Conservation (phyloP, 1,139 yeast species). For the Yamadazyma dendronema region DNA sequence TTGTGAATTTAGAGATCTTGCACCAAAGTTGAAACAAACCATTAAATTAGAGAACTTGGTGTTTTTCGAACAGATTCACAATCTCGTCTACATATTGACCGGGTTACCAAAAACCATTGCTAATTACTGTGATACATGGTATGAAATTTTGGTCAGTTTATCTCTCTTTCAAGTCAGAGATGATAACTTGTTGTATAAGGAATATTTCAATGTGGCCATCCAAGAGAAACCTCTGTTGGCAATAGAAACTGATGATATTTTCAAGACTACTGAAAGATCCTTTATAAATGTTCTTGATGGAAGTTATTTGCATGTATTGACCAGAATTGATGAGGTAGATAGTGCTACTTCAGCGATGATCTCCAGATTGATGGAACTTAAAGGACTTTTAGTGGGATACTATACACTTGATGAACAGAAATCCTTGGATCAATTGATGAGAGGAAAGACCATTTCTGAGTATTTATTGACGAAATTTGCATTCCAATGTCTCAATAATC, state of each 20-base stretch:
- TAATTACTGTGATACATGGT: conserved; percentile 59
- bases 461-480: conserved; percentile 63
- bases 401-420: conserved; percentile 21
- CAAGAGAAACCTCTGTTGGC: conserved; percentile 32
- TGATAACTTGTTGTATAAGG: conserved; percentile 30
- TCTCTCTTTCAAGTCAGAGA: conserved; percentile 59
- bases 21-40: conserved; percentile 22
- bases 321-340: conserved; percentile 61
- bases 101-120: conserved; percentile 57
- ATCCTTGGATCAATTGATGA: conserved; percentile 16
- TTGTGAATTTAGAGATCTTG: conserved; percentile 49
- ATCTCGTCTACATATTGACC: conserved; percentile 43
- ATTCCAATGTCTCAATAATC: conserved; percentile 49
- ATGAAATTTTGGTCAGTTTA: conserved; percentile 64
- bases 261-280: conserved; percentile 49
- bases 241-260: conserved; percentile 26
- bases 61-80: conserved; percentile 42
- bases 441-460: conserved; percentile 49
- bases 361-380: conserved; percentile 62
- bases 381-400: conserved; percentile 57
- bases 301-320: conserved; percentile 57
- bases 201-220: conserved; percentile 33
- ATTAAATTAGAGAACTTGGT: conserved; percentile 19
- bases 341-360: conserved; percentile 66
- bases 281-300: conserved; percentile 61